Percentiles rank a stretch among this genome's conserved stretches.
These are phyloP conservation scores for Microthlaspi erraticum DNA, from an alignment of 345 rosid species.

Conservation along the genomic window DNA sequence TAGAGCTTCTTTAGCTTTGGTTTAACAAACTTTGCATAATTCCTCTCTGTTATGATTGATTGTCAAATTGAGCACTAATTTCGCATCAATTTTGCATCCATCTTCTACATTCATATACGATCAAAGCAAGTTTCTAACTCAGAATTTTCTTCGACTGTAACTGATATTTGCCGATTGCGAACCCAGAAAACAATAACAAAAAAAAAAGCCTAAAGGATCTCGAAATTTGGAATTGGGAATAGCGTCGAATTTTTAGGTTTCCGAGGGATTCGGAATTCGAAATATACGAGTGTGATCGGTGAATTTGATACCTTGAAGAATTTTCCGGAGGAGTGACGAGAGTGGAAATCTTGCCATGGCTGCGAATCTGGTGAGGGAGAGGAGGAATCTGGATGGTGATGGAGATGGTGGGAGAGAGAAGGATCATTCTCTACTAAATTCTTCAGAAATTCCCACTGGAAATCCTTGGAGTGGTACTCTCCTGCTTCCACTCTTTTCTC, in stretches of 20 bases:
- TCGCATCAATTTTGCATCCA: not conserved
- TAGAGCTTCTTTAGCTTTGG: not conserved
- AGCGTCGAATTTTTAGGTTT: not conserved
- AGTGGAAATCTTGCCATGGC: conserved; percentile 78
- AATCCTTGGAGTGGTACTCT: conserved; percentile 83
- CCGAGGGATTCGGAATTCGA: not conserved
- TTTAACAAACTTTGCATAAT: not conserved
- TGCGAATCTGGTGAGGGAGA: conserved; percentile 41
- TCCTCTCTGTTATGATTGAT: not conserved
- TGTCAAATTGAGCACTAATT: not conserved
- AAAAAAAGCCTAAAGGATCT: too few relatives aligned
- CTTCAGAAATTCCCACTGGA: conserved; percentile 73
- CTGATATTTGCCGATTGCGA: too few relatives aligned
- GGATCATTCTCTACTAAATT: conserved; percentile 63
- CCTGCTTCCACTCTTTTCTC: conserved; percentile 50
- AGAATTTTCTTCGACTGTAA: too few relatives aligned
- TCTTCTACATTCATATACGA: too few relatives aligned
- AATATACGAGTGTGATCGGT: not conserved
- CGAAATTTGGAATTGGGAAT: too few relatives aligned
- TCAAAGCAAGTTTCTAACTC: not conserved
- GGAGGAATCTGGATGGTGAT: conserved; percentile 9
- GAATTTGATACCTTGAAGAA: conserved; percentile 73
- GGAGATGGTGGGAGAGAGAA: conserved; percentile 59
- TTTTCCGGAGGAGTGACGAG: conserved; percentile 78
- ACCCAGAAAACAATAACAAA: too few relatives aligned